A percentile compares a stretch with the other conserved stretches of the same genome.
phyloP scores from a whole-genome alignment of 768 basidiomycete species.

The Paxillus involutus region DNA sequence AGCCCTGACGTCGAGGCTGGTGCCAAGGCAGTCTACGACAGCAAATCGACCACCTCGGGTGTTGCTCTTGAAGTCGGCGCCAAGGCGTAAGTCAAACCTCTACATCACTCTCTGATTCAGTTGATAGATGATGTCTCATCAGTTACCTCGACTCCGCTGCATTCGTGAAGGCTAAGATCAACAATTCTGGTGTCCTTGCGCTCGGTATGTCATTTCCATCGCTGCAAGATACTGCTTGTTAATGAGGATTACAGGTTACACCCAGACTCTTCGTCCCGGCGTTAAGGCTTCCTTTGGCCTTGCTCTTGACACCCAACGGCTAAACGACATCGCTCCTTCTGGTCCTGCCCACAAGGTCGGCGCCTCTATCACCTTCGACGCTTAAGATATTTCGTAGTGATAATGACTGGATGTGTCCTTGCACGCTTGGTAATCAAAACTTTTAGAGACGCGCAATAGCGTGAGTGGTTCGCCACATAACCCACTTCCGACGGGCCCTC shows the following conservation, averaged over 20 bases:
- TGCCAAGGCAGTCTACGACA: constrained; percentile 95
- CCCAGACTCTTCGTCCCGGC: constrained; percentile 90
- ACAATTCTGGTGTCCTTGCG: constrained; percentile 89
- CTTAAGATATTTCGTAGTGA: constrained; percentile 39
- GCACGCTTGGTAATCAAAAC: constrained; percentile 1
- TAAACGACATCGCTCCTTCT: constrained; percentile 66
- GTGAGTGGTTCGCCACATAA: too few relatives aligned
- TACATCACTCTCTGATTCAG: not conserved
- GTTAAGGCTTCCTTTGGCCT: constrained; percentile 93
- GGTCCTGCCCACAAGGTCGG: constrained; percentile 86
- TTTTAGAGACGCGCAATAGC: too few relatives aligned
- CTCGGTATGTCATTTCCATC: constrained; percentile 50
- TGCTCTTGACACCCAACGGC: constrained; percentile 89
- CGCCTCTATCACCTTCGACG: constrained; percentile 73
- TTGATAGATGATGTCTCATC: not conserved
- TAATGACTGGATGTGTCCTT: constrained; percentile 12
- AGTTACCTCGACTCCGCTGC: constrained; percentile 86
- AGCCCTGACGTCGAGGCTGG: constrained; percentile 89
- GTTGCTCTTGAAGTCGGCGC: constrained; percentile 93
- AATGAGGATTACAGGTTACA: constrained; percentile 59
- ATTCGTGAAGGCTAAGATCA: constrained; percentile 98
- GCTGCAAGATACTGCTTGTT: constrained; percentile 3
- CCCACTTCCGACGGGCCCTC: too few relatives aligned
- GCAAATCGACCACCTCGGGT: constrained; percentile 83
- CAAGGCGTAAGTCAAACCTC: constrained; percentile 69